A percentile compares a stretch with the other conserved stretches of the same genome.
Evolutionary conservation across 2,329 filamentous ascomycete genomes (phyloP).

Genomic region (Tolypocladium capitatum): DNA sequence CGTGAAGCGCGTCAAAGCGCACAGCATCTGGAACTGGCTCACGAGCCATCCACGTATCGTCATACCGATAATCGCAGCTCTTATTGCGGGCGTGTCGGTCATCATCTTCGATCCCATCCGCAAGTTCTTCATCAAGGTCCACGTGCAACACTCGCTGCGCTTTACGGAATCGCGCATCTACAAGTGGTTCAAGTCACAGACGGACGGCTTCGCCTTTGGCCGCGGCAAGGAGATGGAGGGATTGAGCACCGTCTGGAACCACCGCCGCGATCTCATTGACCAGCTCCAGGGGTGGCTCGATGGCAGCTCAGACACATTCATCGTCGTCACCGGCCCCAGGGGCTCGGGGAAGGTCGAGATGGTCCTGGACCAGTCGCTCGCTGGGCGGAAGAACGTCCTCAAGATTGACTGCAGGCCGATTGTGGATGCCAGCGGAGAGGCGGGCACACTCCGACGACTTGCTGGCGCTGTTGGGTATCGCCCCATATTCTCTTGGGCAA

Average conservation of each 20-base stretch:
- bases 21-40: constrained; percentile 80
- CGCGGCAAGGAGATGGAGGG: constrained; percentile 46
- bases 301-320: constrained; percentile 82
- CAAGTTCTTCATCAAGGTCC: constrained; percentile 80
- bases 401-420: constrained; percentile 89
- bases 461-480: constrained; percentile 78
- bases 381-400: constrained; percentile 62
- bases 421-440: constrained; percentile 79
- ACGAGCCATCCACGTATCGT: constrained; percentile 76
- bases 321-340: constrained; percentile 82
- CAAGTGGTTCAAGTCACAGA: constrained; percentile 58
- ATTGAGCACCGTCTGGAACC: constrained; percentile 74
- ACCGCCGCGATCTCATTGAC: constrained; percentile 68
- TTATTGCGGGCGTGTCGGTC: constrained; percentile 73
- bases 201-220: constrained; percentile 52
- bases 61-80: constrained; percentile 66
- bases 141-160: constrained; percentile 67
- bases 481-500: constrained; percentile 93
- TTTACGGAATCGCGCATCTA: constrained; percentile 61
- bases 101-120: constrained; percentile 88
- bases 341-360: constrained; percentile 86
- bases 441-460: constrained; percentile 68
- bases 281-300: constrained; percentile 75
- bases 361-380: constrained; percentile 71
- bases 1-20: constrained; percentile 61